Base-by-base conservation (phyloP, 2,329 filamentous ascomycete species). In the Tolypocladium pustulatum region DNA sequence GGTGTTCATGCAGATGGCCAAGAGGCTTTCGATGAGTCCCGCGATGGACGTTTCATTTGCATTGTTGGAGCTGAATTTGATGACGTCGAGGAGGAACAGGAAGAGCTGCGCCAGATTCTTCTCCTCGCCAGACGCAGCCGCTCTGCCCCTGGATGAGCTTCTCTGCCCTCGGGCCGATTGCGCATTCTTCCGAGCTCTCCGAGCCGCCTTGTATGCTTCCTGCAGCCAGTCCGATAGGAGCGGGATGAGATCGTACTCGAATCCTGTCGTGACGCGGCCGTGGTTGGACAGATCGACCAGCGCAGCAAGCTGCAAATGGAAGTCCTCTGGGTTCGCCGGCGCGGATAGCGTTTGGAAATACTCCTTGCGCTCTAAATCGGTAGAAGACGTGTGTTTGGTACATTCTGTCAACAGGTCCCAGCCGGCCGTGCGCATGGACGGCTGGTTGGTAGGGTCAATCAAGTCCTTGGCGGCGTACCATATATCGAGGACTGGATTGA, bases 61-160 rank as follows among this genome's bases (percentile, higher is more conserved):
- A 37, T 84, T 79, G 63, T 86, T 87, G 69, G 85, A 88, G 68
- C 87, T 90, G 76, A 89, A 91, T 68, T 89, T 90, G 73, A 89
- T 84, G 57, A 90, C 78, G 61, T 89, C 84, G 59, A 81, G 79
- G 57, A 88, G 78, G 63, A 86, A 88, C 15, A 76, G 72, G 66
- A 91, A 90, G 2, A 91, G 72, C 54, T 82, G 79, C 2, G 80
- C 74, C 57, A 91, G 75, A 65, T 84, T 85, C 63, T 80, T 79
- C 61, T 88, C 85, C 65, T 86, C 84, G 34, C 75, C 77, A 3
- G 74, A 73, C 6, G 68, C 69, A 27, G 73, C 69, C 9, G 70
- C 67, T 62, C 67, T 70, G 38, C 60, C 67, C 70, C 67, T 80
- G 73, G 62, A 61, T 9, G 72, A 65, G 46, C 65, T 65, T 61